Evolutionary conservation across 306 rosid species (phyloP), one percentile per base, ranked within the genome.

Genomic region (Abrus precatorius): DNA sequence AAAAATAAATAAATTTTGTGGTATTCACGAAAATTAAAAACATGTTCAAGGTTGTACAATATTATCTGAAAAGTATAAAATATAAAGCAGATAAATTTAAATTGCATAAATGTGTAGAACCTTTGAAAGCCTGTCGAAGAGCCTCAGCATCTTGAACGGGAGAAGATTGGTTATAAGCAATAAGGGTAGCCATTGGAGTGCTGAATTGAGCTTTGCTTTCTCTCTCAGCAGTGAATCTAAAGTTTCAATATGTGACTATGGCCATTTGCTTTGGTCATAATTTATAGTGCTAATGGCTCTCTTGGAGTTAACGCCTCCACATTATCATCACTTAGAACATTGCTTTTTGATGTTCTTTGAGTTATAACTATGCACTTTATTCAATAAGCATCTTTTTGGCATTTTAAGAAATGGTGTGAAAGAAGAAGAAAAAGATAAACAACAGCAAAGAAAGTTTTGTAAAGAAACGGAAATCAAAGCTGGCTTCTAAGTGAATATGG

Each of bases 141-240:
- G 89, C 89, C 68, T 92, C 90, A 55, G 95, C 93, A 70, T 92
- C 97, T 79, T 90, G 83, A 57, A 54, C 62, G 20, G 90, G 69
- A 82, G 89, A 78, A 55, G 56, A 47, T 34, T 89, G 86, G 38
- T 34, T 29, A 27, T 86, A 76, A 80, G 56, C 72, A 82, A 82
- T 27, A 70, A 88, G 55, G 62, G 92, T 77, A 1, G 95, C 93
- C 93, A 92, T 92, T 76, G 76, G 2, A 41, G 9, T 79, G 28
- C 75, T 63, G 44, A 32, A 29, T 6, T 43, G 38, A 66, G 6
- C 54, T 61, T 63, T 56, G 5, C 43, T 71, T 40, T 59, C 61
- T 36, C 71, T 67, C 69, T 64, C 38, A 47, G 12, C 5, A 14
- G 0, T 29, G 2, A 60, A n/a, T 4, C 55, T 7, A 55, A 1